Base-by-base conservation (phyloP, 2,329 filamentous ascomycete genomes). In the Didymella lethalis region DNA sequence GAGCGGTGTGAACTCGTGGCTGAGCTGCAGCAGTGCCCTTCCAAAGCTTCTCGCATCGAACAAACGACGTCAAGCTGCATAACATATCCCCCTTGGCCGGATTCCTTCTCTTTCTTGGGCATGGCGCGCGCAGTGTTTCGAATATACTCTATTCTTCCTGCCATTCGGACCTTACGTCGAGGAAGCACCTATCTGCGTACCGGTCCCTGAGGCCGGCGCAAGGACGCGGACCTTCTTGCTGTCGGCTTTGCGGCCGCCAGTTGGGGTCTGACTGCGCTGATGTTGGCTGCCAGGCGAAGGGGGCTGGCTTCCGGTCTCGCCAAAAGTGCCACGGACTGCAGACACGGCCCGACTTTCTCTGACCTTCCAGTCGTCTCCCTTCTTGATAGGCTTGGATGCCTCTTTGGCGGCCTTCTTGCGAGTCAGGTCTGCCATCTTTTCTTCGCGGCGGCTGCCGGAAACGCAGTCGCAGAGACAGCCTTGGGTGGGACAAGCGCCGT, bases 381-480 rank as follows among this genome's bases (percentile, higher is more conserved):
- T 75, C 18, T 72, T 66, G 8, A 78, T 76, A 1, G 74, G 52
- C 45, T 71, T 75, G 16, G 68, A 65, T 46, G 67, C 70, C 47
- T 77, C 74, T 59, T 75, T 75, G 55, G 75, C 70, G 53, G 69
- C 71, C 55, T 75, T 73, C 54, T 66, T 67, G 36, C 64, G 63
- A 16, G 70, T 61, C 25, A 69, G 32, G 23, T 76, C 71, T 34
- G 69, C 56, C 7, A 77, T 59, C 55, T 73, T 76, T 18, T 71
- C 67, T 38, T 76, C 70, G 8, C 77, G 71, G 25, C 74, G 64
- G 4, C 77, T 77, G 12, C 85, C 84, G 2, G 81, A 79, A 2
- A 82, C 82, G 64, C 86, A 88, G 66, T 87, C 85, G 65, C 86
- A 87, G 52, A 83, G 75, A 71, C 86, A 89, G 18, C 85, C 86